Base-by-base conservation (phyloP, 2,329 filamentous ascomycete species). In the Fusarium sp. region DNA sequence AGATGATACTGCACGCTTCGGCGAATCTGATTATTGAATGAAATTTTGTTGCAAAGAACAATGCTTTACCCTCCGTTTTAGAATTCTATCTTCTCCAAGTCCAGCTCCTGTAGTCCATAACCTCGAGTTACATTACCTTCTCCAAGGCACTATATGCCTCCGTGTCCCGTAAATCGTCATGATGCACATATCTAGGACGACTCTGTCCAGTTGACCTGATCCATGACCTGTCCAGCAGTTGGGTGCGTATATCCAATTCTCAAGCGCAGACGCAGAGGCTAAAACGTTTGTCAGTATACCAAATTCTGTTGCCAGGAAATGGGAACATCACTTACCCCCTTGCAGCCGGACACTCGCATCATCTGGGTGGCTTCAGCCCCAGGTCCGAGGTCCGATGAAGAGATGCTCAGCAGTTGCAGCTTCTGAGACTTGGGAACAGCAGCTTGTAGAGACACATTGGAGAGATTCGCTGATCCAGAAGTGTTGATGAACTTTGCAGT, bases 141-240 rank as follows among this genome's bases (percentile, higher is more conserved):
- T 61, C 60, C 57, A 62, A 63, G 56, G 62, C 60, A 66, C 56
- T 31, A 54, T 36, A 53, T 61, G 50, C 41, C 41, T 39, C 52
- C 31, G 36, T 33, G 50, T 57, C 47, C 62, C 36, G 47, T 49
- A 61, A 33, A 62, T 52, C 44, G 29, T 44, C 33, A 50, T 36
- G 33, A 22, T 22, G 47, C 53, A n/a, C 33, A 22, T 27, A 31
- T 47, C 68, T 72, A 85, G 56, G 83, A 86, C 61, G 94, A 91
- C 83, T 99, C 96, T 35, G 93, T 92, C 96, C 96, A 99, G 84
- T 98, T 97, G 65, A 98, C 94, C 83, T 98, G 95, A 79, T 99
- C 96, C 80, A 92, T 92, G 22, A 97, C 87, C 70, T 92, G 88
- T 57, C 90, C 90, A 29, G 86, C 89, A 64, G 89, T 88, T 63